Evolutionary conservation across 2,329 filamentous ascomycete genomes (phyloP).

Genomic region (Mollisiaceae sp.): DNA sequence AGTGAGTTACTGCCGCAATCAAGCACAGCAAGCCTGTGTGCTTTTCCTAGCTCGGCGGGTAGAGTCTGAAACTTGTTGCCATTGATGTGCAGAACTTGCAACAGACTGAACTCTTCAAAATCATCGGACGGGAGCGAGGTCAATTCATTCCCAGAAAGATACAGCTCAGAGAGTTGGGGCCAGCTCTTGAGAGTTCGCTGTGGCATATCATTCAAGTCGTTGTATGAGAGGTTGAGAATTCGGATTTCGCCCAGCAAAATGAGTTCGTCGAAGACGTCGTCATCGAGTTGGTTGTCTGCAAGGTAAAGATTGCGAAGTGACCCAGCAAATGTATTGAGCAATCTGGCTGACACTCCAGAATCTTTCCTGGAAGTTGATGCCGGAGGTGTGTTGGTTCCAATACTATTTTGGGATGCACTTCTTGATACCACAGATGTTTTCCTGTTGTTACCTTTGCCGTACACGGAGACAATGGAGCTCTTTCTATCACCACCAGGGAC

Average conservation of each 20-base stretch:
- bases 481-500: slow-evolving; percentile 70
- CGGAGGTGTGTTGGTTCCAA: slow-evolving; percentile 49
- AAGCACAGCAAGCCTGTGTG: slow-evolving; percentile 87
- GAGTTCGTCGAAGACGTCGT: slow-evolving; percentile 94
- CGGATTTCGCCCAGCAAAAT: slow-evolving; percentile 82
- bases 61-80: slow-evolving; percentile 97
- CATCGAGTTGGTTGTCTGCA: slow-evolving; percentile 91
- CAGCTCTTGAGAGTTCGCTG: slow-evolving; percentile 86
- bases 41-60: slow-evolving; percentile 92
- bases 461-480: slow-evolving; percentile 81
- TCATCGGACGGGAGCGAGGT: slow-evolving; percentile 93
- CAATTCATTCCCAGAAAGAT: slow-evolving; percentile 92
- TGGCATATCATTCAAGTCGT: slow-evolving; percentile 90
- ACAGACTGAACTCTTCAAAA: slow-evolving; percentile 83
- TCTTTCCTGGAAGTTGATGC: slow-evolving; percentile 76
- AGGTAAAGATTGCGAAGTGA: slow-evolving; percentile 85
- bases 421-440: slow-evolving; percentile 85
- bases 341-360: slow-evolving; percentile 79
- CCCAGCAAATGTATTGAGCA: slow-evolving; percentile 85
- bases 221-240: slow-evolving; percentile 92
- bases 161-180: slow-evolving; percentile 89
- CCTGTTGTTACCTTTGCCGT: slow-evolving; percentile 78
- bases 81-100: slow-evolving; percentile 94
- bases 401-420: slow-evolving; percentile 55
- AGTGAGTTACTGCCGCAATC: slow-evolving; percentile 94